Evolutionary conservation across 768 basidiomycete genomes (phyloP).

Genomic region (Chalciporus pseudorubinellus): DNA sequence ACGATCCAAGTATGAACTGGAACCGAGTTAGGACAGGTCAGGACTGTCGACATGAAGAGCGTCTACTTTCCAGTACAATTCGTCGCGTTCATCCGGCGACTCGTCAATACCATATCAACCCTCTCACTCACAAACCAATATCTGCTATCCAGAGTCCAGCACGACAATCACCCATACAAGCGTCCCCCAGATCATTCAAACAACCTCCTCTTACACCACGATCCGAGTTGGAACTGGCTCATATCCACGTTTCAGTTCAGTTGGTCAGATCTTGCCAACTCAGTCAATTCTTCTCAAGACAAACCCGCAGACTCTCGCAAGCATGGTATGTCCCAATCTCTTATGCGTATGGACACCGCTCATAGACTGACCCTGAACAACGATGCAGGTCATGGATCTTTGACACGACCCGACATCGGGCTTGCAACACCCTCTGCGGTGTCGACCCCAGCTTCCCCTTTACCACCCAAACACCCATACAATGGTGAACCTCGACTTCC

Average conservation of each 20-base stretch:
- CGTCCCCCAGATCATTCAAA: neutral
- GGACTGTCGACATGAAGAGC: constrained; percentile 34
- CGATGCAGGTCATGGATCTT: neutral
- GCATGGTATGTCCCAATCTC: neutral
- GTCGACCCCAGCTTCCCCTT: neutral
- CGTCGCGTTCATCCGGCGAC: constrained; percentile 56
- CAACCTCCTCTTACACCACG: neutral
- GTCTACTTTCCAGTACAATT: constrained; percentile 58
- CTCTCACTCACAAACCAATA: constrained; percentile 72
- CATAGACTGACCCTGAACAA: neutral
- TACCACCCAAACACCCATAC: constrained; percentile 10
- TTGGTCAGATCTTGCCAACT: neutral
- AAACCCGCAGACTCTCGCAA: neutral
- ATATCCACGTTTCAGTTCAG: constrained; percentile 6
- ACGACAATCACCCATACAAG: neutral
- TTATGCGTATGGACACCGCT: neutral
- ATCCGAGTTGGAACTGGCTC: constrained; percentile 15
- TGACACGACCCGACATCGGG: neutral
- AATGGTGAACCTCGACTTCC: constrained; percentile 15
- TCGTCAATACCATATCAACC: constrained; percentile 66
- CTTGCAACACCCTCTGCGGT: too few relatives aligned
- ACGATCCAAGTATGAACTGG: neutral
- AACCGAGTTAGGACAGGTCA: neutral
- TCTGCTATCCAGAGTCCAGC: constrained; percentile 33
- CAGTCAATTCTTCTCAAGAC: neutral